These are phyloP conservation scores for Plectosphaerella plurivora DNA, from an alignment of 2,329 filamentous ascomycete species.

Conservation along the genomic window DNA sequence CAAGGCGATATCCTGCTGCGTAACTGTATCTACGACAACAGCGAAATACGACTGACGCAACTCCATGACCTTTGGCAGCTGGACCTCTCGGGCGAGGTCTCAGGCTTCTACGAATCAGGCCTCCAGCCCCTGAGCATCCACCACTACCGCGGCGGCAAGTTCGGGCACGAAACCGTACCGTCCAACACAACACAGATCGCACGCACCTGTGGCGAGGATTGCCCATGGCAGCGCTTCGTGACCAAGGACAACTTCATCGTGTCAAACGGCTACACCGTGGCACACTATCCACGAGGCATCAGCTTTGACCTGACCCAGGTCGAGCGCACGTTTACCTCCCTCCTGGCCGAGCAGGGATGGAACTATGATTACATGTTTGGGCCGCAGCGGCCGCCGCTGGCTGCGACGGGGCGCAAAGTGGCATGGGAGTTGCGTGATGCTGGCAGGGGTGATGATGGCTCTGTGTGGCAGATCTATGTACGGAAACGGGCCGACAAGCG, in stretches of 20 bases:
- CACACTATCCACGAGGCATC: neutral
- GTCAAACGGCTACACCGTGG: constrained; percentile 39
- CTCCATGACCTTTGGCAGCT: constrained; percentile 27
- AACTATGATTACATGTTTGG: constrained; percentile 24
- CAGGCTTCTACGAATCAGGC: constrained; percentile 33
- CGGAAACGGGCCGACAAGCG: constrained; percentile 5
- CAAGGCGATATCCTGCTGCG: constrained; percentile 37
- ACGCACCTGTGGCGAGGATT: constrained; percentile 35
- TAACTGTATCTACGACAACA: constrained; percentile 29
- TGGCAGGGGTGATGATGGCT: constrained; percentile 3
- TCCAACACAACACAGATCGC: constrained; percentile 34
- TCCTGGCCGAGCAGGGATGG: constrained; percentile 24
- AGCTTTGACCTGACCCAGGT: neutral
- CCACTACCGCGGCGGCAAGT: constrained; percentile 19
- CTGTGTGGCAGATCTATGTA: constrained; percentile 4
- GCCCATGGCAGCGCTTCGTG: constrained; percentile 40
- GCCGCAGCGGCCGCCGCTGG: constrained; percentile 21
- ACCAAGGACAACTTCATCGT: constrained; percentile 42
- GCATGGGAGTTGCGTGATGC: constrained; percentile 17
- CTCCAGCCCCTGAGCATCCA: constrained; percentile 33
- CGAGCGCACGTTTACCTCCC: constrained; percentile 23
- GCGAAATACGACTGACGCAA: constrained; percentile 28
- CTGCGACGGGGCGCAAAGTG: constrained; percentile 24
- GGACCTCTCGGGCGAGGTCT: constrained; percentile 37
- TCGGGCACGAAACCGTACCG: constrained; percentile 15